Conservation (phyloP, 1,284 basidiomycete genomes). For the Volvariella surrecta region DNA sequence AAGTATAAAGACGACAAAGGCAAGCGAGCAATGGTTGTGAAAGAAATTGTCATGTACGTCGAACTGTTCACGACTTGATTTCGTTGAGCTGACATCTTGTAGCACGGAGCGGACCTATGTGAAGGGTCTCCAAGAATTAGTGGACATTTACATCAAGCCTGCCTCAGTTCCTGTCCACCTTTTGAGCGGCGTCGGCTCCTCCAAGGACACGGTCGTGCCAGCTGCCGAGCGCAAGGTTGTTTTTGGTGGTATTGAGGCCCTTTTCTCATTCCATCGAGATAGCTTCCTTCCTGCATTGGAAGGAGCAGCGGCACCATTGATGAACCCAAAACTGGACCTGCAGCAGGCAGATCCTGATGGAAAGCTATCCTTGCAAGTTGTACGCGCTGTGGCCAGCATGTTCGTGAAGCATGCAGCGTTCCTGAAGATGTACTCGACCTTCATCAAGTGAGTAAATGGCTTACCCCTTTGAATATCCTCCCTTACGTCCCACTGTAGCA, state of each 20-base stretch:
- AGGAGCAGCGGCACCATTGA: slow-evolving; percentile 58
- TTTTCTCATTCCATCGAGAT: slow-evolving; percentile 88
- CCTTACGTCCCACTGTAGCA: slow-evolving; percentile 35
- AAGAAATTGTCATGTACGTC: slow-evolving; percentile 81
- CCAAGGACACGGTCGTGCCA: slow-evolving; percentile 84
- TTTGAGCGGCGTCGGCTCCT: slow-evolving; percentile 59
- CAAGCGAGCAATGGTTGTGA: slow-evolving; percentile 72
- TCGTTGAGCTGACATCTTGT: slow-evolving; percentile 13
- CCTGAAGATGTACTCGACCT: slow-evolving; percentile 96
- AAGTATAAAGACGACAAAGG: slow-evolving; percentile 84
- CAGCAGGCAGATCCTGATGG: slow-evolving; percentile 62
- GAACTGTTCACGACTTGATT: slow-evolving; percentile 7
- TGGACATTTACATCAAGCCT: slow-evolving; percentile 93
- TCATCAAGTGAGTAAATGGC: slow-evolving; percentile 74
- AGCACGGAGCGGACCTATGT: slow-evolving; percentile 96
- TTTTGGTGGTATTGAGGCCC: slow-evolving; percentile 85
- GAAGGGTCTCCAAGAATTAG: slow-evolving; percentile 84
- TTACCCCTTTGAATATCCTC: slow-evolving; percentile 3
- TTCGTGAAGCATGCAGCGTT: slow-evolving; percentile 92
- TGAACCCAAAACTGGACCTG: slow-evolving; percentile 37
- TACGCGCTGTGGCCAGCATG: slow-evolving; percentile 79
- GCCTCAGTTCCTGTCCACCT: slow-evolving; percentile 66
- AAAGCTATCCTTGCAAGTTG: slow-evolving; percentile 65
- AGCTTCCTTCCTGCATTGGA: slow-evolving; percentile 90
- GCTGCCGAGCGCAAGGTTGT: slow-evolving; percentile 83